Conservation (phyloP, 2,329 filamentous ascomycete genomes). For the Fusarium sp. region DNA sequence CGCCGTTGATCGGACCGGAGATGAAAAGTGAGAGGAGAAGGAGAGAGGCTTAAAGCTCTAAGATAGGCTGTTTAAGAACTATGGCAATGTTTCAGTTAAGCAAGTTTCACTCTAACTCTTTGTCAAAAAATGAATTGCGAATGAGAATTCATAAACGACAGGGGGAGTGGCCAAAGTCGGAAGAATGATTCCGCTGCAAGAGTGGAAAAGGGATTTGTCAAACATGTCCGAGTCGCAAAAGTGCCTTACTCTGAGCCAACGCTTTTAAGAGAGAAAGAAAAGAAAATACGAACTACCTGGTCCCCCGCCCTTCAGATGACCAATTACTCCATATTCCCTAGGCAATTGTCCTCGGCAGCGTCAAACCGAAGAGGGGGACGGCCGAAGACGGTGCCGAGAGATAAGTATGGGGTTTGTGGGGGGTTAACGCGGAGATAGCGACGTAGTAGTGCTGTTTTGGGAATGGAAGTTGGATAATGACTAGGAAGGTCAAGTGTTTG, state of each 20-base stretch:
- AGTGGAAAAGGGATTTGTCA: conserved; percentile 3
- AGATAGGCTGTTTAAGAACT: background rate
- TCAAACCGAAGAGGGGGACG: conserved; percentile 22
- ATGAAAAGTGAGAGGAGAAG: conserved; percentile 18
- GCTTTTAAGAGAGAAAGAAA: conserved; percentile 9
- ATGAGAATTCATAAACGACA: conserved; percentile 13
- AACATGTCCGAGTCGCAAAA: background rate
- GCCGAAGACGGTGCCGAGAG: conserved; percentile 42
- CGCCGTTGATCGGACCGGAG: conserved; percentile 21
- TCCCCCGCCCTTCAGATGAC: conserved; percentile 24
- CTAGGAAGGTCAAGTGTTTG: background rate
- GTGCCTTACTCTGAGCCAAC: conserved; percentile 14
- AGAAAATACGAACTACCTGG: background rate
- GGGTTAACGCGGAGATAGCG: conserved; percentile 27
- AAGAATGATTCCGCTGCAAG: conserved; percentile 37
- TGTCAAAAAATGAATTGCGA: conserved; percentile 8
- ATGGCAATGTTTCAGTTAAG: background rate
- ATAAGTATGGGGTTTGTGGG: conserved; percentile 15
- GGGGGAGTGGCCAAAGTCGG: conserved; percentile 12
- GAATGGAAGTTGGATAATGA: background rate
- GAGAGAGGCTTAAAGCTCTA: background rate
- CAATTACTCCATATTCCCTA: conserved; percentile 19
- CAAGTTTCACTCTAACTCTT: background rate
- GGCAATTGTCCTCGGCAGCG: conserved; percentile 27
- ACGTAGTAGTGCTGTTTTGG: background rate